Evolutionary conservation across 1,139 yeast genomes (phyloP).

Genomic region (Diutina scorzettiae): DNA sequence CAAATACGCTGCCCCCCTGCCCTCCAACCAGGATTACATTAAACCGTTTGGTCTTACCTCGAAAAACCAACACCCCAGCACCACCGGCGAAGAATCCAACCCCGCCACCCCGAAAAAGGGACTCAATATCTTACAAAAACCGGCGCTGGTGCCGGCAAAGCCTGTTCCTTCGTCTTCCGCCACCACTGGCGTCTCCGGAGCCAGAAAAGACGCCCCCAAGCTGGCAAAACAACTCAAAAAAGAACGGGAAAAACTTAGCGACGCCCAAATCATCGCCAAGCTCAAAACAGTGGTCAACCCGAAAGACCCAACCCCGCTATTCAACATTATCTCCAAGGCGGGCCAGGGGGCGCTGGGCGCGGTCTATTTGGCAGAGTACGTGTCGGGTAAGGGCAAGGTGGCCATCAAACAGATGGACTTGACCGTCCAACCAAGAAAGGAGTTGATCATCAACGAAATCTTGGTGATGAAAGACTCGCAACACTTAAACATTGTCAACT

Average conservation of each 20-base stretch:
- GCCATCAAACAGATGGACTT: constrained; percentile 96
- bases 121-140: not conserved
- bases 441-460: constrained; percentile 56
- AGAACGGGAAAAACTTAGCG: constrained; percentile 66
- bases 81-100: not conserved
- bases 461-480: constrained; percentile 39
- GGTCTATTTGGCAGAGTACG: constrained; percentile 76
- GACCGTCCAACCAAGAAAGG: constrained; percentile 88
- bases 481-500: constrained; percentile 36
- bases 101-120: constrained; percentile 1
- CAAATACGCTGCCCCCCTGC: constrained; percentile 1
- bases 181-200: constrained; percentile 9
- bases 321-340: constrained; percentile 82
- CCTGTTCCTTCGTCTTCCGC: constrained; percentile 6
- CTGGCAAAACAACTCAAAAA: constrained; percentile 39
- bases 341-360: constrained; percentile 99
- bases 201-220: constrained; percentile 13
- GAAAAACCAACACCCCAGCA: constrained; percentile 7
- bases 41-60: constrained; percentile 12
- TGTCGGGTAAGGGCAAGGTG: constrained; percentile 35
- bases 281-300: constrained; percentile 73
- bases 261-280: constrained; percentile 76
- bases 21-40: constrained; percentile 13
- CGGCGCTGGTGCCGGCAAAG: not conserved
- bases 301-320: constrained; percentile 74